phyloP scores from a whole-genome alignment of 352 stramenopile genomes.

The Salisapilia sapeloensis region DNA sequence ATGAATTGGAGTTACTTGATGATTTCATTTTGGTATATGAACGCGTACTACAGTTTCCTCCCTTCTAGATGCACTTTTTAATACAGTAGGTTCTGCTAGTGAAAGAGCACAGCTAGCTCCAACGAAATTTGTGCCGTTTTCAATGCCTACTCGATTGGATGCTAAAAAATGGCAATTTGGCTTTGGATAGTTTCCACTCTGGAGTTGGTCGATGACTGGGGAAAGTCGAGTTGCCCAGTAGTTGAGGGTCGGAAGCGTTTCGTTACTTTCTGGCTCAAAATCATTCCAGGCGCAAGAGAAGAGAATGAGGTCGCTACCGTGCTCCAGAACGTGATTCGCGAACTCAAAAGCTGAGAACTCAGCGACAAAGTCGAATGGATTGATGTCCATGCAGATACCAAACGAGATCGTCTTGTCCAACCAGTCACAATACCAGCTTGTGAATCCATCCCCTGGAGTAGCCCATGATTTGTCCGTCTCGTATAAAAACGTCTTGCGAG shows the following conservation, averaged over 20 bases:
- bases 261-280: slow-evolving; percentile 29
- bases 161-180: slow-evolving; percentile 53
- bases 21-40: slow-evolving; percentile 15
- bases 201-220: slow-evolving; percentile 30
- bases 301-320: slow-evolving; percentile 52
- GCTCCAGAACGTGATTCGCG: slow-evolving; percentile 19
- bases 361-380: slow-evolving; percentile 61
- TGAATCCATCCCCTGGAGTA: slow-evolving; percentile 38
- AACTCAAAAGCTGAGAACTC: slow-evolving; percentile 61
- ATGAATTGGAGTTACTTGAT: too few relatives aligned
- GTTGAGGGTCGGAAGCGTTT: slow-evolving; percentile 26
- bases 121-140: slow-evolving; percentile 72
- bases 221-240: slow-evolving; percentile 60
- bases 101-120: slow-evolving; percentile 59
- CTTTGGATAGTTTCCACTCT: slow-evolving; percentile 14
- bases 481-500: slow-evolving; percentile 72
- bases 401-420: slow-evolving; percentile 64
- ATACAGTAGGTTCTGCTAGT: slow-evolving; percentile 29
- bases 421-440: slow-evolving; percentile 54
- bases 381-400: slow-evolving; percentile 85
- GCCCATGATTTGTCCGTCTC: slow-evolving; percentile 74
- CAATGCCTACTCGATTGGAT: slow-evolving; percentile 56
- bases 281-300: slow-evolving; percentile 76
- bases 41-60: slow-evolving; percentile 42
- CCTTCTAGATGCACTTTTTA: slow-evolving; percentile 23